Conservation (phyloP, 2,329 filamentous ascomycete genomes). For the Hypoxylon sp. region DNA sequence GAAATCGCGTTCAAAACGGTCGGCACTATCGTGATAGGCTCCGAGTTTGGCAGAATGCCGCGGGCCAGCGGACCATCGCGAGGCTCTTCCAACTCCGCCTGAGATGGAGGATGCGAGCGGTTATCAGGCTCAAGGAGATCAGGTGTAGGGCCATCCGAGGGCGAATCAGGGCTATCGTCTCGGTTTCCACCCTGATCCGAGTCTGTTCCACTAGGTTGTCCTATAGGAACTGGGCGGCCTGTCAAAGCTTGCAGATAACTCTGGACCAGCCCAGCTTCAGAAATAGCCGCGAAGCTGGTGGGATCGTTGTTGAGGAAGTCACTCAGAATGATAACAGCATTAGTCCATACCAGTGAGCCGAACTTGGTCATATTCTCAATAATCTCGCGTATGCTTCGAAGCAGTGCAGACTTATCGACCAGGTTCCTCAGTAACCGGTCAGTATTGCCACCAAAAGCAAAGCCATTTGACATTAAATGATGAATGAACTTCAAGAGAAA, state of each 20-base stretch:
- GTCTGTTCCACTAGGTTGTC: slow-evolving; percentile 54
- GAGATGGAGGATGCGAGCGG: slow-evolving; percentile 68
- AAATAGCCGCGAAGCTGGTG: slow-evolving; percentile 95
- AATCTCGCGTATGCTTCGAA: slow-evolving; percentile 84
- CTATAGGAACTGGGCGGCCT: slow-evolving; percentile 62
- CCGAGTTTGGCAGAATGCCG: slow-evolving; percentile 87
- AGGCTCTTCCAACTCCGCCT: slow-evolving; percentile 64
- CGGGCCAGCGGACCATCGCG: slow-evolving; percentile 67
- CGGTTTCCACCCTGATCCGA: slow-evolving; percentile 52
- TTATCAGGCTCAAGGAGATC: slow-evolving; percentile 58
- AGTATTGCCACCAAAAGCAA: slow-evolving; percentile 80
- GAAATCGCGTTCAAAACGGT: slow-evolving; percentile 94
- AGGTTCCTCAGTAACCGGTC: slow-evolving; percentile 92
- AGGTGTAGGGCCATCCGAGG: slow-evolving; percentile 59
- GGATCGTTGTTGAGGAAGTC: slow-evolving; percentile 99
- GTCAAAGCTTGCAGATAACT: slow-evolving; percentile 88
- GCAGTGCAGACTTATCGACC: slow-evolving; percentile 90
- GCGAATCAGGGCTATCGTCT: slow-evolving; percentile 57
- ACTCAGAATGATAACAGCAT: slow-evolving; percentile 90
- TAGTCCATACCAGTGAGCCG: slow-evolving; percentile 96
- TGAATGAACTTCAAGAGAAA: slow-evolving; percentile 97
- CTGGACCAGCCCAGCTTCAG: slow-evolving; percentile 91
- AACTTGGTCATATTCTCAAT: slow-evolving; percentile 85
- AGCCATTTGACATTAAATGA: slow-evolving; percentile 89
- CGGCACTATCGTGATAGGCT: slow-evolving; percentile 90